phyloP scores from a whole-genome alignment of 768 basidiomycete genomes.

The Lactifluus pinguis region DNA sequence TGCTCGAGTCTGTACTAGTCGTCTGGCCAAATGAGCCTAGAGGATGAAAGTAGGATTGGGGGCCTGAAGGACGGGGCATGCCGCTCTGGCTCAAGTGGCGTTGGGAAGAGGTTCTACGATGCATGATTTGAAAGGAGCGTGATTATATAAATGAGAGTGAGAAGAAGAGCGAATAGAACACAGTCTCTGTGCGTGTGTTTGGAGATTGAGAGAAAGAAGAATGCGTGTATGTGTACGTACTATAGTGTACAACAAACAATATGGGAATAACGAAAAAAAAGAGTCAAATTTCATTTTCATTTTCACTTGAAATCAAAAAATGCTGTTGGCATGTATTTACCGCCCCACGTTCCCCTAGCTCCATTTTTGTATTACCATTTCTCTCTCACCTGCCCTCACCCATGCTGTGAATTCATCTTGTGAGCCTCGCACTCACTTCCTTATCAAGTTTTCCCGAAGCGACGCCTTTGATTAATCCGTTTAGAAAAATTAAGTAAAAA shows the following conservation, averaged over 20 bases:
- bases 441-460: not conserved
- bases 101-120: slow-evolving; percentile 13
- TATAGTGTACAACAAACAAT: too few relatives aligned
- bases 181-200: not conserved
- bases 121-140: slow-evolving; percentile 7
- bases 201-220: not conserved
- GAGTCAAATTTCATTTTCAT: not conserved
- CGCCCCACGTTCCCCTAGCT: not conserved
- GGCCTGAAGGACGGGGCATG: not conserved
- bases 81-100: slow-evolving; percentile 2
- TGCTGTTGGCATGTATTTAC: not conserved
- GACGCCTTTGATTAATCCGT: not conserved
- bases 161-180: not conserved
- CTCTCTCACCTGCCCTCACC: not conserved
- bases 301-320: not conserved
- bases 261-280: not conserved
- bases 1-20: not conserved
- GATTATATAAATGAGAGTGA: slow-evolving; percentile 13
- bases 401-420: not conserved
- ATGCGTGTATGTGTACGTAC: too few relatives aligned
- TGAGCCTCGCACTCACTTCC: not conserved
- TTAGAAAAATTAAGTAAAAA: too few relatives aligned
- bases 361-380: not conserved
- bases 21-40: not conserved
- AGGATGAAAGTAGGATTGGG: not conserved